Evolutionary conservation across 768 basidiomycete species (phyloP), one percentile per base, ranked within the genome.

Genomic region (Trametes cubensis): DNA sequence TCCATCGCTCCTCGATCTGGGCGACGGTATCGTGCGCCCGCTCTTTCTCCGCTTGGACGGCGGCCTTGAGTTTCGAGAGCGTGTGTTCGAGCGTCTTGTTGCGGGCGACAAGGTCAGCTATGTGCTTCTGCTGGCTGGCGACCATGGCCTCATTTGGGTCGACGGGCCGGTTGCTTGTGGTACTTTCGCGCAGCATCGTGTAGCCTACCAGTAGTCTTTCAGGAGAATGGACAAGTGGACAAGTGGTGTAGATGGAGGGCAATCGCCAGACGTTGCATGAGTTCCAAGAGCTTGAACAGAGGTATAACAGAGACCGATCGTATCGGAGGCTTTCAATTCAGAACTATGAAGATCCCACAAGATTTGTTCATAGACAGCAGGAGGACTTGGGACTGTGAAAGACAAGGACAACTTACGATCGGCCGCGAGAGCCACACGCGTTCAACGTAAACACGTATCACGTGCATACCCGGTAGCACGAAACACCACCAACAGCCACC

Each of bases 21-120:
- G 73, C 72, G 14, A 84, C 66, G 13, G 77, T 73, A 10, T 77
- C 74, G 48, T 78, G 80, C 49, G 76, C 72, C 58, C 81, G 80
- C 20, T 71, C 70, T 51, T 75, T 70, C 66, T 85, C 85, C 26
- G 68, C 68, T 3, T 73, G 65, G 30, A 86, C 67, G 44, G 85
- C 81, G 23, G 81, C 80, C 17, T 74, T 69, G 39, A 90, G 80
- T 46, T 81, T 83, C 66, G 81, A 81, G 72, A 81, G 80, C 4
- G 80, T 81, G 62, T 85, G 81, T 59, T 89, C 87, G 55, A 89
- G 80, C 0, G 81, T 82, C 25, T 84, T 84, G 68, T 83, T 88
- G 63, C 85, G 80, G 64, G 87, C 83, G 2, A 90, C 87, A 55
- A 92, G 83, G 45, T 92, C 88, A 51, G 87, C 81, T 52, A 92